Evolutionary conservation across 352 stramenopile genomes (phyloP), one percentile per base, ranked within the genome.

Genomic region (Globisporangium mamillatum): DNA sequence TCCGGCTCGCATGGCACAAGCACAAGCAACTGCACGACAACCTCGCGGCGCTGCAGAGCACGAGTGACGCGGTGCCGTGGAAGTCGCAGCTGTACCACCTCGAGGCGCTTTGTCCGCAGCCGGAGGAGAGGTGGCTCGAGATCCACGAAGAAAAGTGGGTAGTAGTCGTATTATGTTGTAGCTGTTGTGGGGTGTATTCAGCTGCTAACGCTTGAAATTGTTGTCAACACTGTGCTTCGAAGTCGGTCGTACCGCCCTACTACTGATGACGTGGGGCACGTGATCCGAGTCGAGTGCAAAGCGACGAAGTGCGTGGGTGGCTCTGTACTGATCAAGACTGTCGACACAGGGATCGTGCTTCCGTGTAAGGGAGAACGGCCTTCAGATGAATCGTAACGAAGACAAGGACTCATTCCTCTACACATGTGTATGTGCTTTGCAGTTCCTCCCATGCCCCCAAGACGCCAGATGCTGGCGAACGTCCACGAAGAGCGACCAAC

Each of bases 261-360:
- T 6, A 67, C 73, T 34, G 77, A 78, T 4, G 88, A 95, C 54
- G 81, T 95, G 12, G 88, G 88, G 22, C 78, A 94, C 59, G 80
- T 96, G 10, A 81, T 96, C 58, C 82, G 85, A 64, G 88, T 96
- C 57, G 85, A 93, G 66, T 94, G 88, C 75, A 78, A 80, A 60
- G 85, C 83, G 22, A 83, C 78, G 32, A 89, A 85, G 63, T 75
- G 74, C n/a, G 75, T 79, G 34, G 79, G 78, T n/a, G 76, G 70
- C 27, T 67, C 71, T 9, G 78, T 88, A 53, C 66, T 91, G 7
- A 90, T 79, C 54, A 94, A 94, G 79, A 84, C 73, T 22, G 83
- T 91, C 12, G 88, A 96, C 44, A 96, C 88, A 27, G 85, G 86
- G 52, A 94, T 96, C 66, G 88, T 96, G 20, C 71, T 96, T 48